Base-by-base conservation (phyloP, 345 rosid species). In the Jatropha curcas region DNA sequence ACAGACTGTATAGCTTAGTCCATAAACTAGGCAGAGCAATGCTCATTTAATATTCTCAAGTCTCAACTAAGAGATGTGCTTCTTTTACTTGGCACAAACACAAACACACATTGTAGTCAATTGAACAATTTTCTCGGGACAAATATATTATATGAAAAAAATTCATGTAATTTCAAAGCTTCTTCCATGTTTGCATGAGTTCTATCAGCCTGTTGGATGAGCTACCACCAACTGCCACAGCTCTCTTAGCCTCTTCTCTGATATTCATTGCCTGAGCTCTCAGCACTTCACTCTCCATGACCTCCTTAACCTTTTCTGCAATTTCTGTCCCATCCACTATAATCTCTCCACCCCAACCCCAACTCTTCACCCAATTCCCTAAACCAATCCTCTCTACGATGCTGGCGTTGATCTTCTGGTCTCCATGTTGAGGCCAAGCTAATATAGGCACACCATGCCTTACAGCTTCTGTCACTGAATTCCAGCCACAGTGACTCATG, bases 401-500 rank as follows among this genome's bases (percentile, higher is more conserved):
- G 37, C 66, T 55, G 12, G 76, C 78, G 62, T 80, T 80, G 5
- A 80, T 43, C 39, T 74, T 72, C 74, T 74, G 81, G 58, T 81
- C 79, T 41, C 79, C 74, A 50, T 65, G 74, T 35, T 78, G 77
- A 0, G 77, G 79, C 81, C 82, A 78, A 7, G 82, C 81, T 3
- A 81, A 64, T 24, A 81, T 68, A 13, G 41, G 67, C 25, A 78
- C 79, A 1, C 82, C 75, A 37, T 71, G 46, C 65, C 60, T 16
- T n/a, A 58, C 28, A 22, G 79, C 79, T 20, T 77, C 76, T 1
- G 37, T 71, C 41, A 71, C 67, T 13, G 81, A 81, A 70, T 81
- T 81, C 82, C 76, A 83, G 31, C 86, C 80, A 11, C 76, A 76
- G 22, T 78, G 84, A 39, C 81, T 73, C 17, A 79, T 30, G 41